Evolutionary conservation across 495 filamentous ascomycete genomes (phyloP).

Genomic region (Apodospora peruviana): DNA sequence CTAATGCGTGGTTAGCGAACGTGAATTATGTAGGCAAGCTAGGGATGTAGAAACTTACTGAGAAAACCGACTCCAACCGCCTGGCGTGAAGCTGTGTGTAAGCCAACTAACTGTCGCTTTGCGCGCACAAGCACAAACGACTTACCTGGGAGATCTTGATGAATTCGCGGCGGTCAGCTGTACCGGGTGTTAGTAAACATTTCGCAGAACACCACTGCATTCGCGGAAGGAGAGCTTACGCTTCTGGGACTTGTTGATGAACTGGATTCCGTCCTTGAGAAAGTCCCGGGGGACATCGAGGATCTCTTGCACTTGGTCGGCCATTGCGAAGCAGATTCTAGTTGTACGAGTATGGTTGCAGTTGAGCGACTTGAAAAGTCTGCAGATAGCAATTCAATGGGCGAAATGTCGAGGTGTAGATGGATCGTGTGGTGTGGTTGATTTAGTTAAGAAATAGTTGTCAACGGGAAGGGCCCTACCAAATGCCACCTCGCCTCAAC

Average conservation of each 20-base stretch:
- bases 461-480: constrained; percentile 12
- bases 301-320: constrained; percentile 73
- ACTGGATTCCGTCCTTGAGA: constrained; percentile 71
- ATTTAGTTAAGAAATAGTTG: constrained; percentile 9
- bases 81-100: constrained; percentile 6
- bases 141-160: constrained; percentile 94
- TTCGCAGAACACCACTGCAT: constrained; percentile 12
- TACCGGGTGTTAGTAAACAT: constrained; percentile 8
- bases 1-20: constrained; percentile 1
- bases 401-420: neutral
- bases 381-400: neutral
- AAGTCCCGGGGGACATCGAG: constrained; percentile 80
- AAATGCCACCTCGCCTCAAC: constrained; percentile 20
- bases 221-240: constrained; percentile 43
- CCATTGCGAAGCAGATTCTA: constrained; percentile 46
- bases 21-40: neutral
- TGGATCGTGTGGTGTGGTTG: constrained; percentile 2
- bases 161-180: constrained; percentile 77
- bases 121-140: no score
- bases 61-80: constrained; percentile 72
- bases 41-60: constrained; percentile 11
- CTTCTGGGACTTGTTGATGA: constrained; percentile 81
- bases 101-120: neutral
- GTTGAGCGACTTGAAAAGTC: neutral
- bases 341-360: no score